Percentiles rank a stretch among this genome's conserved stretches.
These are phyloP conservation scores for Gymnopilus dilepis DNA, from an alignment of 768 basidiomycete genomes.

Conservation along the genomic window DNA sequence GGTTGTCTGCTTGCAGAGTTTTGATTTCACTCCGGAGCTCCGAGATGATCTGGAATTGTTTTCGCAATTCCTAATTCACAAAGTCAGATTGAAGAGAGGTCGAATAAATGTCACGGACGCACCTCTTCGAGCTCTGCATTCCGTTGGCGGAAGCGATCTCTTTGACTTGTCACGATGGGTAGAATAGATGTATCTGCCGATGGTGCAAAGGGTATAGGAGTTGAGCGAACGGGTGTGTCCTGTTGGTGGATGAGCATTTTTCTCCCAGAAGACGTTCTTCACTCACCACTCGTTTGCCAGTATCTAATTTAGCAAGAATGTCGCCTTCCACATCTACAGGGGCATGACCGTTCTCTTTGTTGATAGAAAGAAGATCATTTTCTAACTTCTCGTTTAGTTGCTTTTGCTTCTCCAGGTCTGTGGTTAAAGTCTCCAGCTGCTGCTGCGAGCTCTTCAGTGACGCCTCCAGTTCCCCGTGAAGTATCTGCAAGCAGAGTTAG, in stretches of 20 bases:
- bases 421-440: conserved; percentile 59
- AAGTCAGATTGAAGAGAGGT: conserved; percentile 1
- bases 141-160: conserved; percentile 96
- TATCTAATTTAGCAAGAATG: conserved; percentile 72
- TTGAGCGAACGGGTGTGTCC: conserved; percentile 48
- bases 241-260: conserved; percentile 6
- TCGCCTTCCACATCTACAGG: conserved; percentile 48
- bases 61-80: conserved; percentile 78
- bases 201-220: conserved; percentile 72
- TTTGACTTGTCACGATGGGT: conserved; percentile 97
- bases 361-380: conserved; percentile 84
- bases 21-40: conserved; percentile 94
- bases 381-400: conserved; percentile 89
- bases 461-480: conserved; percentile 81
- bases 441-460: conserved; percentile 62
- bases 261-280: not conserved
- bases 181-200: conserved; percentile 92
- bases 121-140: conserved; percentile 98
- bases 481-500: conserved; percentile 54
- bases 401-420: conserved; percentile 80
- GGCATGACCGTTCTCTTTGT: conserved; percentile 53
- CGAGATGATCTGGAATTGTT: conserved; percentile 93
- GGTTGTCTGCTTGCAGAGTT: conserved; percentile 90
- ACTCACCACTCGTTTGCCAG: conserved; percentile 63
- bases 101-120: conserved; percentile 15